phyloP scores from a whole-genome alignment of 2,329 filamentous ascomycete species.

The Xylariales sp. region DNA sequence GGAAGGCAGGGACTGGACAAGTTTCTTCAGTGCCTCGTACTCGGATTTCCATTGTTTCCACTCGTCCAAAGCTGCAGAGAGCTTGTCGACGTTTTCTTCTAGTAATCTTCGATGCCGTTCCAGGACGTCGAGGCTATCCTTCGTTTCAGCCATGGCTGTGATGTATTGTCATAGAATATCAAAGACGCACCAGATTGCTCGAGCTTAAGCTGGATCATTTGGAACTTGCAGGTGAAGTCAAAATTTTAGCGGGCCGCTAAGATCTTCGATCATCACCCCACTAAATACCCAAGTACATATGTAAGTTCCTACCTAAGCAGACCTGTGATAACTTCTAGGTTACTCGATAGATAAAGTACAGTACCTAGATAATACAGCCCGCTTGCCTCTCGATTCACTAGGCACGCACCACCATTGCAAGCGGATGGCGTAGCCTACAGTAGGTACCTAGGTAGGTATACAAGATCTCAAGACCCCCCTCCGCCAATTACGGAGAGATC shows the following conservation, averaged over 20 bases:
- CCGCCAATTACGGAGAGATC: too few species aligned
- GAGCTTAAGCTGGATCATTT: neutral
- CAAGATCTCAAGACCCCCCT: too few species aligned
- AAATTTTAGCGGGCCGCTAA: neutral
- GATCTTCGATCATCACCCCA: too few species aligned
- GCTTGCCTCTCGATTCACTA: too few species aligned
- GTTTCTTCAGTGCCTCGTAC: slow-evolving; percentile 84
- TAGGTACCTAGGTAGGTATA: too few species aligned
- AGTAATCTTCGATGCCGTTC: slow-evolving; percentile 72
- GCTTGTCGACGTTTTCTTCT: slow-evolving; percentile 68
- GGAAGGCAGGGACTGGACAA: slow-evolving; percentile 56
- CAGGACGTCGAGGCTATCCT: slow-evolving; percentile 58
- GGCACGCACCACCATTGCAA: too few species aligned
- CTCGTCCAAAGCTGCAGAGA: slow-evolving; percentile 72
- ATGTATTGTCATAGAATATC: neutral
- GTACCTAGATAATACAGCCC: too few species aligned
- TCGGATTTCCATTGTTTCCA: slow-evolving; percentile 92
- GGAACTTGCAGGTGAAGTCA: neutral
- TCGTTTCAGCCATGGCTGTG: slow-evolving; percentile 32
- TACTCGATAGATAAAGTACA: too few species aligned
- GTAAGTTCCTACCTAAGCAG: too few species aligned
- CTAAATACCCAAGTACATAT: too few species aligned
- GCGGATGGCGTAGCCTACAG: too few species aligned
- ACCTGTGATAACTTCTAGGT: too few species aligned
- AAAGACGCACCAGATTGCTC: neutral